phyloP scores from a whole-genome alignment of 768 basidiomycete species.

The Suillus sp. region DNA sequence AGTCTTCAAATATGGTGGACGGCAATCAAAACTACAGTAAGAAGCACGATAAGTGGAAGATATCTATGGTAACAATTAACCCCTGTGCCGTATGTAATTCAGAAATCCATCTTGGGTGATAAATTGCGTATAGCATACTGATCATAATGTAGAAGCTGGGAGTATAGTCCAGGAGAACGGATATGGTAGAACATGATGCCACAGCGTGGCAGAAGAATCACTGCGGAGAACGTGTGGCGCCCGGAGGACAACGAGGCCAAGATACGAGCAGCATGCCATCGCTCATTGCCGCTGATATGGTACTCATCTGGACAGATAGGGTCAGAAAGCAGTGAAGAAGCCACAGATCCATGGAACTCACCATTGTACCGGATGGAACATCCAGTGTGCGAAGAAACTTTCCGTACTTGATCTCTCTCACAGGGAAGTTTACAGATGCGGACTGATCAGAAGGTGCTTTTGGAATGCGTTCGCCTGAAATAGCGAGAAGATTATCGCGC shows the following conservation, averaged over 20 bases:
- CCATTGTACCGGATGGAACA: constrained; percentile 41
- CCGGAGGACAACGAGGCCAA: constrained; percentile 37
- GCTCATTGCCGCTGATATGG: constrained; percentile 40
- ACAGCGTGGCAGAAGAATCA: constrained; percentile 6
- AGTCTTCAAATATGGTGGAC: neutral
- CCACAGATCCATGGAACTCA: constrained; percentile 19
- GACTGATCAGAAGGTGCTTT: constrained; percentile 22
- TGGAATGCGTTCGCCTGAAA: constrained; percentile 37
- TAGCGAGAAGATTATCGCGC: constrained; percentile 29
- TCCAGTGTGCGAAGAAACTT: constrained; percentile 38
- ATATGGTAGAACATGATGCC: constrained; percentile 12
- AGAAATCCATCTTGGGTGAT: neutral
- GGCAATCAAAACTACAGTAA: neutral
- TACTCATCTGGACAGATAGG: constrained; percentile 31
- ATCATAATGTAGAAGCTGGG: constrained; percentile 5
- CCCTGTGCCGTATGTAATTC: constrained; percentile 1
- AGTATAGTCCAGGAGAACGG: neutral
- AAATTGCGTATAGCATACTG: constrained; percentile 15
- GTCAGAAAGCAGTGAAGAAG: constrained; percentile 8
- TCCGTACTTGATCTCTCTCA: constrained; percentile 44
- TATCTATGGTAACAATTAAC: constrained; percentile 6
- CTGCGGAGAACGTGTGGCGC: constrained; percentile 16
- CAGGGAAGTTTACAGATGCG: constrained; percentile 26
- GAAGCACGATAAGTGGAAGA: neutral
- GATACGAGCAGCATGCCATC: constrained; percentile 43